Evolutionary conservation across 768 basidiomycete species (phyloP).

Genomic region (Boletus bicolor): DNA sequence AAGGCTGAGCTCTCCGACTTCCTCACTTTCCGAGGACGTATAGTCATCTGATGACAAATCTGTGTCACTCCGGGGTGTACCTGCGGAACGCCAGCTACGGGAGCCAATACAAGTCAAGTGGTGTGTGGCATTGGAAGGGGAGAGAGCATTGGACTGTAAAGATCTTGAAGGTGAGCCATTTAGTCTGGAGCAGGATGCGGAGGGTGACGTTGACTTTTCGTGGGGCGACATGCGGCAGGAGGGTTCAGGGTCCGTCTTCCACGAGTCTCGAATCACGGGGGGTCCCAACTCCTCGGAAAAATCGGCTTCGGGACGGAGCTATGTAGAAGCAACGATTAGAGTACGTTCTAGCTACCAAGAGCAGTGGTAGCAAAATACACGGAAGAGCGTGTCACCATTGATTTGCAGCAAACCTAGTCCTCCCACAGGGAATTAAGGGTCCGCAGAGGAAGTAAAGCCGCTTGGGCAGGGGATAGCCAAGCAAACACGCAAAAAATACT

Average conservation of each 20-base stretch:
- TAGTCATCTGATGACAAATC: constrained; percentile 28
- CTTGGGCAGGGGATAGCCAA: neutral
- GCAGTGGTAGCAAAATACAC: neutral
- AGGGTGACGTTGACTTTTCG: constrained; percentile 24
- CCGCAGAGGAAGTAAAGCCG: neutral
- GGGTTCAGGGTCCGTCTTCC: constrained; percentile 41
- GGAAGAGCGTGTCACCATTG: neutral
- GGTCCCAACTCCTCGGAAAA: constrained; percentile 64
- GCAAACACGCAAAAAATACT: constrained; percentile 11
- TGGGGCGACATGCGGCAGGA: constrained; percentile 9
- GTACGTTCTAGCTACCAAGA: neutral
- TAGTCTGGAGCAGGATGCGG: constrained; percentile 12
- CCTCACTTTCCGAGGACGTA: constrained; percentile 36
- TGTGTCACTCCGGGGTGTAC: constrained; percentile 26
- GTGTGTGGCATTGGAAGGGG: constrained; percentile 4
- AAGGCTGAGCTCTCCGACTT: constrained; percentile 38
- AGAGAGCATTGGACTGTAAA: constrained; percentile 5
- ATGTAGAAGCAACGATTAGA: constrained; percentile 15
- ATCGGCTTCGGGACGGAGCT: constrained; percentile 63
- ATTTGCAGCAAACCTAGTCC: neutral
- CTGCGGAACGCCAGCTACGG: constrained; percentile 14
- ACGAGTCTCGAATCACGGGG: constrained; percentile 59
- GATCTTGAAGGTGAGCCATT: constrained; percentile 13
- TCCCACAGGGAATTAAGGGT: neutral
- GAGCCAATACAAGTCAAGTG: constrained; percentile 7